Evolutionary conservation across 2,329 filamentous ascomycete genomes (phyloP), one percentile per base, ranked within the genome.

Genomic region (Sporothrix luriei): DNA sequence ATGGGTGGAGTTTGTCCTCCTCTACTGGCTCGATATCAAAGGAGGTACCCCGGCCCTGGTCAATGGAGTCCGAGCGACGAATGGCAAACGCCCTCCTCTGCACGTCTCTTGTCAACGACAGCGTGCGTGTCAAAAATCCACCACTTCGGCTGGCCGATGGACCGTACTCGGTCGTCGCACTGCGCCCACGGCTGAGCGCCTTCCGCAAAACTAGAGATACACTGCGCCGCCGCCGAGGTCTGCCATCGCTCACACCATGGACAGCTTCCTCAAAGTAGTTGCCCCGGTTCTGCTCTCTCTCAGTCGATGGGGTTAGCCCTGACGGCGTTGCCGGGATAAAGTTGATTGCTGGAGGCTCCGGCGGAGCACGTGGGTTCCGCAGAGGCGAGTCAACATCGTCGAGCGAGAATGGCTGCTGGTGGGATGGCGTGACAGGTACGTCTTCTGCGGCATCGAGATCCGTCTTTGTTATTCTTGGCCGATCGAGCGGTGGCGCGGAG

Each of bases 241-340:
- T 66, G 16, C 82, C 81, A 10, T 64, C 69, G 1, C 7, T 21
- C 5, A 1, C 33, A 26, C 62, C 7, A 9, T 19, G 9, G 19
- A 5, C 52, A 3, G 21, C 10, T 29, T 82, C 79, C 38, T 85
- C 84, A 66, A 84, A 84, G 66, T 84, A 85, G 71, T 85, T 87
- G 0, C 86, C 86, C 26, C 86, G 76, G 73, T 83, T 82, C 29
- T 80, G 80, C 69, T 84, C 79, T 74, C 82, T 84, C 72, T 88
- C 86, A 2, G 81, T 75, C 1, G 82, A 79, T 11, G 87, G 86
- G 1, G 87, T 88, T 55, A 85, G 75, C 1, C 84, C 87, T 1
- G 86, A 88, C 3, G 87, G 87, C 0, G 87, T 89, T 33, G 87
- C 87, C 0, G 87, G 87, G 46, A 87, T 89, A 71, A 90, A 87